Conservation (phyloP, 805 yeast species). For the Alloascoidea africana region DNA sequence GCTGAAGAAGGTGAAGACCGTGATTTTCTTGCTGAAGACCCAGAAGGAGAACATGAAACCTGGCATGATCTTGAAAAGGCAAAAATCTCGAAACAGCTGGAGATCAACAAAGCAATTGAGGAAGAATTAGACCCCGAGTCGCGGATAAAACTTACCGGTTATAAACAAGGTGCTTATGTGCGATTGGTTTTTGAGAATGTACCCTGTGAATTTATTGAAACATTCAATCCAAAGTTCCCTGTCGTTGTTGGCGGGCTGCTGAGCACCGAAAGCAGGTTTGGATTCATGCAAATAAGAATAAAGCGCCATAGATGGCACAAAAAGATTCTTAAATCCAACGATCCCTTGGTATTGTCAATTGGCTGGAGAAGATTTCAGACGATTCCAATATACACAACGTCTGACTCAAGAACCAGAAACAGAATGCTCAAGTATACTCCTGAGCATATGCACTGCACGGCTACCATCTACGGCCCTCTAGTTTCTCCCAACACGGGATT, state of each 20-base stretch:
- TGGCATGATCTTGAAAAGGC: constrained; percentile 98
- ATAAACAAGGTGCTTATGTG: constrained; percentile 86
- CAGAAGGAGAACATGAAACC: constrained; percentile 66
- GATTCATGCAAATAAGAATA: constrained; percentile 81
- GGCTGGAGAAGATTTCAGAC: constrained; percentile 99
- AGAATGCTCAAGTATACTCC: constrained; percentile 98
- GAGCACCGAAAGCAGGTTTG: constrained; percentile 85
- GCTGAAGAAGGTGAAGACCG: constrained; percentile 59
- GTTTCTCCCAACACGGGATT: constrained; percentile 97
- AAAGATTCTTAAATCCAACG: constrained; percentile 86
- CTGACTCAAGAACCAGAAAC: constrained; percentile 94
- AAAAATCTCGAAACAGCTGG: constrained; percentile 90
- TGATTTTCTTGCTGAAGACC: constrained; percentile 65
- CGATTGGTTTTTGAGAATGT: constrained; percentile 68
- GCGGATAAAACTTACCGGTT: constrained; percentile 78
- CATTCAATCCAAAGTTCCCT: constrained; percentile 77
- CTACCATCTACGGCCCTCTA: constrained; percentile 91
- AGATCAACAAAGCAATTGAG: constrained; percentile 63
- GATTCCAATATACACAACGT: constrained; percentile 85
- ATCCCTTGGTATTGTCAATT: constrained; percentile 81
- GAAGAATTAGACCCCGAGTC: constrained; percentile 62
- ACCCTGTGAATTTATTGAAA: constrained; percentile 83
- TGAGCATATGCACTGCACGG: constrained; percentile 93
- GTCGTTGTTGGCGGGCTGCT: constrained; percentile 82
- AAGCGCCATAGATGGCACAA: constrained; percentile 99